Evolutionary conservation across 2,329 filamentous ascomycete species (phyloP), one percentile per base, ranked within the genome.

Genomic region (Kalmusia sp.): DNA sequence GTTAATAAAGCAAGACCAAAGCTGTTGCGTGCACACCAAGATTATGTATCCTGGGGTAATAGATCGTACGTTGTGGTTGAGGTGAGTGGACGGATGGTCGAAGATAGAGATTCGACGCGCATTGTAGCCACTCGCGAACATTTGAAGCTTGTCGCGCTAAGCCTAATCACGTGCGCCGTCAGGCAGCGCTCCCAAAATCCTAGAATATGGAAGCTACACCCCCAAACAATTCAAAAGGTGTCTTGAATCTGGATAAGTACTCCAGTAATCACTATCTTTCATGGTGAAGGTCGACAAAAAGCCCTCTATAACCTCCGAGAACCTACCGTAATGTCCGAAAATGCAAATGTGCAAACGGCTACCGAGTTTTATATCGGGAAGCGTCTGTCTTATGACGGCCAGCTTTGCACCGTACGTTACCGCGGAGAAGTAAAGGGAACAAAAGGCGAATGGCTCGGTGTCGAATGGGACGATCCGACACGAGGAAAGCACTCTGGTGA

Each of bases 401-500:
- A 86, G 17, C 77, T 90, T 35, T 96, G 93, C 76, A 98, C 93
- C 1, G 83, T 98, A 52, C 87, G 92, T 56, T 98, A 93, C 70
- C 77, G 90, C 56, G 95, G 95, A 38, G 74, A 83, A 28, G 89
- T 98, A 6, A 81, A 85, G 45, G 90, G 89, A 62, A 93, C 92
- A 7, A 81, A 84, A 37, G 91, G 92, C 43, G 80, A 83, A 58
- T 98, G 93, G 93, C 83, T 98, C 28, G 95, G 95, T 40, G 91
- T 98, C 41, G 95, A 99, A 82, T 99, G 95, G 95, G 93, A 98
- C 76, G 91, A 97, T 72, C 79, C 87, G 51, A 82, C 81, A 31
- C 84, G 93, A 66, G 95, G 95, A 56, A 98, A 97, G 79, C 93
- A 99, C 76, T 85, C 93, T 67, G 95, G 95, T 54, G 87, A 88